A percentile compares a stretch with the other conserved stretches of the same genome.
Conservation (phyloP, 192 early-diverging fungal genomes). For the Phycomyces nitens region DNA sequence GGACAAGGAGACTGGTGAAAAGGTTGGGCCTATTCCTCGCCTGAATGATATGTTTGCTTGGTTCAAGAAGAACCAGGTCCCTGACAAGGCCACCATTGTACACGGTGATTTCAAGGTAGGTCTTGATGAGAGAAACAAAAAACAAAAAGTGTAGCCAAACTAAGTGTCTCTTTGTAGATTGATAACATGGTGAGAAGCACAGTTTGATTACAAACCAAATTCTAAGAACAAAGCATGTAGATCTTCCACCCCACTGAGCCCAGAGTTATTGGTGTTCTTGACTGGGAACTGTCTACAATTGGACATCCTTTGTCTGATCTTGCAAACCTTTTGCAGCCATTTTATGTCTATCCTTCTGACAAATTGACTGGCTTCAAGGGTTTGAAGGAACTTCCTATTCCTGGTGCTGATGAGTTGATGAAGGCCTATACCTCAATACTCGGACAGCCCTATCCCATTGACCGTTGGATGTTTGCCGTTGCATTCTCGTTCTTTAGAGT, state of each 20-base stretch:
- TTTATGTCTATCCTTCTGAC: conserved; percentile 43
- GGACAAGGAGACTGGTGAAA: conserved; percentile 47
- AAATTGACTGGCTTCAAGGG: conserved; percentile 42
- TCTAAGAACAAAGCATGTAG: conserved; percentile 13
- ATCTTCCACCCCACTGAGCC: conserved; percentile 75
- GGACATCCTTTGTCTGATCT: conserved; percentile 91
- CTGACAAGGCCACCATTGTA: conserved; percentile 77
- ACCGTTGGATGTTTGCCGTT: conserved; percentile 74
- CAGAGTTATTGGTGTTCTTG: conserved; percentile 81
- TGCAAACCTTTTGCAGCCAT: conserved; percentile 79
- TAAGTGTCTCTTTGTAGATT: conserved; percentile 33
- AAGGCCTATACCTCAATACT: conserved; percentile 62
- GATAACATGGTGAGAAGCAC: conserved; percentile 55
- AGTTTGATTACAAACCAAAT: neutral
- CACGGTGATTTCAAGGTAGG: conserved; percentile 91
- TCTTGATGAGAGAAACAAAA: neutral
- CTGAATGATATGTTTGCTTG: conserved; percentile 69
- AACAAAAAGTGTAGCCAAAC: neutral
- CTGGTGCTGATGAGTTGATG: conserved; percentile 65
- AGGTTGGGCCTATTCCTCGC: conserved; percentile 67
- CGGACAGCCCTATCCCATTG: conserved; percentile 68
- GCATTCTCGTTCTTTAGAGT: conserved; percentile 89
- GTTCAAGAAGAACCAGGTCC: conserved; percentile 64
- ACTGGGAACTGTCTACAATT: conserved; percentile 90
- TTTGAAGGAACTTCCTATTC: conserved; percentile 49